phyloP scores from a whole-genome alignment of 1,139 yeast genomes.

The Geotrichum histeridarum region DNA sequence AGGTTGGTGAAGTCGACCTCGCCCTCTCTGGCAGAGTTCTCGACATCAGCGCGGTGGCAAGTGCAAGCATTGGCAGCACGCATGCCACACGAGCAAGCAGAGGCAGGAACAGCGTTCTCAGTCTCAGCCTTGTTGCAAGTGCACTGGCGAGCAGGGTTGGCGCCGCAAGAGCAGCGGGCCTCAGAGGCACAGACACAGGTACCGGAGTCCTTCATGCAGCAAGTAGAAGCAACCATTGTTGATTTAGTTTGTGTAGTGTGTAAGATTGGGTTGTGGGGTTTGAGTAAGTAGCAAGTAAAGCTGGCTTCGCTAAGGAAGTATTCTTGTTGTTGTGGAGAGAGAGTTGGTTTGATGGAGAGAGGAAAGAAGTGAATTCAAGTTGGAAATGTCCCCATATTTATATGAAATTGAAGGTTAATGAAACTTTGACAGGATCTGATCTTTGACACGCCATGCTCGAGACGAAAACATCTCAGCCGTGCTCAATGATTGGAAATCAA shows the following conservation, averaged over 20 bases:
- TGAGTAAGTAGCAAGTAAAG: background rate
- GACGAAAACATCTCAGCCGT: too few species aligned
- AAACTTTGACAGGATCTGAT: too few species aligned
- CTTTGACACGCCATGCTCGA: too few species aligned
- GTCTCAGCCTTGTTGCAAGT: conserved; percentile 36
- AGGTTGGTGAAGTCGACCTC: conserved; percentile 42
- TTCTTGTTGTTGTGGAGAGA: background rate
- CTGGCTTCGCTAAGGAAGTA: background rate
- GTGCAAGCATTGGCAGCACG: conserved; percentile 36
- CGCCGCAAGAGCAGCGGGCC: conserved; percentile 43
- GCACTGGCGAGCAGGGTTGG: conserved; percentile 41
- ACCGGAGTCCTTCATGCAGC: conserved; percentile 37
- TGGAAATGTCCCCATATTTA: too few species aligned
- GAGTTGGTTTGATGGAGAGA: too few species aligned
- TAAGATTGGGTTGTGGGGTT: background rate
- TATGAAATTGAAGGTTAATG: too few species aligned
- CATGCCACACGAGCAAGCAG: conserved; percentile 43
- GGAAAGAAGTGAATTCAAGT: too few species aligned
- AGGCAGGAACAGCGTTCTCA: conserved; percentile 35
- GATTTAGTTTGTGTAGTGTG: background rate
- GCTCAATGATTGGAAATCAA: too few species aligned
- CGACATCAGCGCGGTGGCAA: conserved; percentile 35
- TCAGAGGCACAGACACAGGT: conserved; percentile 40
- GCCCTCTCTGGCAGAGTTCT: conserved; percentile 36
- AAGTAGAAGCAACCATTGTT: conserved; percentile 2